These are phyloP conservation scores for Cucurbitaria berberidis DNA, from an alignment of 2,329 filamentous ascomycete genomes.

Conservation along the genomic window DNA sequence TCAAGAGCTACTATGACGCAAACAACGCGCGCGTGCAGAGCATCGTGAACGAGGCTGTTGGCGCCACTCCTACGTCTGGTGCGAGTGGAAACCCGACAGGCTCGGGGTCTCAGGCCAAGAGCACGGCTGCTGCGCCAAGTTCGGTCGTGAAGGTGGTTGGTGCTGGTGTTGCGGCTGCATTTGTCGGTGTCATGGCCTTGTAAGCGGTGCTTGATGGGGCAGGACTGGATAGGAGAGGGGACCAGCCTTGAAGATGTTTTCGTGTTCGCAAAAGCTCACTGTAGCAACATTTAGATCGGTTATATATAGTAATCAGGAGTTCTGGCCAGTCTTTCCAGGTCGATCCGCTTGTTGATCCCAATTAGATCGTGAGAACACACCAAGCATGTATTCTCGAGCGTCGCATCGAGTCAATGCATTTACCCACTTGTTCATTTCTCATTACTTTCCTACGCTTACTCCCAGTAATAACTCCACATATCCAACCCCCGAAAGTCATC, in stretches of 20 bases:
- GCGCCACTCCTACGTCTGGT: constrained; percentile 11
- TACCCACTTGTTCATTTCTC: background rate
- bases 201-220: constrained; percentile 2
- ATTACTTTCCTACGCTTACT: constrained; percentile 19
- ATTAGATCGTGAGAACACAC: background rate
- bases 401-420: background rate
- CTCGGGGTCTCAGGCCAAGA: background rate
- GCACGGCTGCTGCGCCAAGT: background rate
- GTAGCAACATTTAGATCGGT: background rate
- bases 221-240: background rate
- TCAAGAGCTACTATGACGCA: constrained; percentile 32
- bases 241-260: background rate
- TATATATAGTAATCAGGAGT: background rate
- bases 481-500: constrained; percentile 59
- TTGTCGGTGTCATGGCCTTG: constrained; percentile 31
- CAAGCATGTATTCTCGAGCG: background rate
- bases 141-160: constrained; percentile 11
- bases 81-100: constrained; percentile 10
- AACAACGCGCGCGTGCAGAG: constrained; percentile 25
- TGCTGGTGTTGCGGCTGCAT: constrained; percentile 25
- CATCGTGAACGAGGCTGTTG: constrained; percentile 20
- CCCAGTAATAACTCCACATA: constrained; percentile 65
- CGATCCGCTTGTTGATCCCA: background rate
- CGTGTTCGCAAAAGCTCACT: background rate
- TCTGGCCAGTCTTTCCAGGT: background rate